These are phyloP conservation scores for Strobilomyces dryophilus DNA, from an alignment of 768 basidiomycete species.

Conservation along the genomic window DNA sequence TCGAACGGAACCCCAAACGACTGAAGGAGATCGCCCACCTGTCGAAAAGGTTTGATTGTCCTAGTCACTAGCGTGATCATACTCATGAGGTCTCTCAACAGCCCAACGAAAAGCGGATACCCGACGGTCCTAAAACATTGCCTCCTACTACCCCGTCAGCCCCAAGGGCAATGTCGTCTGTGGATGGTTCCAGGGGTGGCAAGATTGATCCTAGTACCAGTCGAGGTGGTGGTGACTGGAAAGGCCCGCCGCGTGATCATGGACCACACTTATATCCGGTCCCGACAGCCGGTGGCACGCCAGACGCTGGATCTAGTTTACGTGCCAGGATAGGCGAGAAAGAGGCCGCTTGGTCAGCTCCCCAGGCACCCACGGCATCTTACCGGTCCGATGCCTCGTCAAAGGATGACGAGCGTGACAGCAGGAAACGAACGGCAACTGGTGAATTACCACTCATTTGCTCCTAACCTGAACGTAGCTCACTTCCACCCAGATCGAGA, in stretches of 20 bases:
- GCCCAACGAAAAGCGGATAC: conserved; percentile 52
- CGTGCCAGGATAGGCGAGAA: conserved; percentile 62
- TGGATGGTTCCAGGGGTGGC: conserved; percentile 37
- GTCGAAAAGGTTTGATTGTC: conserved; percentile 55
- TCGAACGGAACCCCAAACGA: conserved; percentile 55
- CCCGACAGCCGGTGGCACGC: conserved; percentile 16
- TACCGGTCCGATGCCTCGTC: conserved; percentile 42
- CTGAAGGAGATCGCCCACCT: conserved; percentile 49
- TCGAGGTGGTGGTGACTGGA: conserved; percentile 49
- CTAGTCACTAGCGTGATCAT: background rate
- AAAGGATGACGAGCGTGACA: conserved; percentile 64
- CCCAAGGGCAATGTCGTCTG: conserved; percentile 64
- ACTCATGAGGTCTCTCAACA: conserved; percentile 18
- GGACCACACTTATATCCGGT: conserved; percentile 21
- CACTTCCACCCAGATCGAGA: conserved; percentile 51
- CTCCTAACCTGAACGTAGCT: conserved; percentile 2
- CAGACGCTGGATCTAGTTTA: conserved; percentile 36
- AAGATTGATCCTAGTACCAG: conserved; percentile 38
- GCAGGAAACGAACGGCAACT: conserved; percentile 63
- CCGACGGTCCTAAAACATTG: conserved; percentile 51
- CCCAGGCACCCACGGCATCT: conserved; percentile 39
- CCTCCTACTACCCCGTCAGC: conserved; percentile 63
- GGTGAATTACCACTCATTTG: conserved; percentile 42
- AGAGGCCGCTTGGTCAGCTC: conserved; percentile 39
- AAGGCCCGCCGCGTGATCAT: conserved; percentile 36